Evolutionary conservation across 139 green algal species (phyloP), one percentile per base, ranked within the genome.

Genomic region (Volvox africanus): DNA sequence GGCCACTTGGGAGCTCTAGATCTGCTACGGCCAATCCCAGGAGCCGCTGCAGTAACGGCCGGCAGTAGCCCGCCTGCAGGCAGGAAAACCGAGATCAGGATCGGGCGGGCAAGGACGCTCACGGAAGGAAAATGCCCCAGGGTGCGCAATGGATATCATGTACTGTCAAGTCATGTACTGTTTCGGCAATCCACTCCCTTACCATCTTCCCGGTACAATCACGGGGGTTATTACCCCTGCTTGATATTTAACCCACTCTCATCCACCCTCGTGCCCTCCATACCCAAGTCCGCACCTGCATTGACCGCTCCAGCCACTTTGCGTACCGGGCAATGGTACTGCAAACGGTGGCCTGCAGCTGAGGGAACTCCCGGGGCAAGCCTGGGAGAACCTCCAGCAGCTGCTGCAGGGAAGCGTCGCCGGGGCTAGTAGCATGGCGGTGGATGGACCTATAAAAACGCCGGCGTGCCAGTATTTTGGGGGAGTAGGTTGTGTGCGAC

Each of bases 271-370:
- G n/a, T n/a, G 16, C 65, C 65, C 65, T 30, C 65, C 21, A 28
- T 12, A 24, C 65, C 65, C 11, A 6, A 73, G 65, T 88, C 88
- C 71, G 76, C 21, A 91, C 67, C 86, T 71, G 32, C 67, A 93
- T 86, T 33, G 30, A 71, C 13, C 77, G 69, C 67, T 87, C 92
- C 61, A 97, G 89, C 95, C 96, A 98, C 32, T 95, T 92, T 0
- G 93, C 79, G 71, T 98, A 98, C 0, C 88, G 92, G 21, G 93
- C 92, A 13, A 94, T 92, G 0, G 96, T 97, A 92, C 95, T 95
- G 75, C 73, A 92, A 28, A 92, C 69, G 32, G 80, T 88, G 67
- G 81, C 89, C 81, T 94, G 90, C 92, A 97, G 93, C 71, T 89
- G 85, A 16, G 86, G 19, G 32, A 22, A 55, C 79, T n/a, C 55